Conservation (phyloP, 768 basidiomycete species). For the Boletus reticuloceps region DNA sequence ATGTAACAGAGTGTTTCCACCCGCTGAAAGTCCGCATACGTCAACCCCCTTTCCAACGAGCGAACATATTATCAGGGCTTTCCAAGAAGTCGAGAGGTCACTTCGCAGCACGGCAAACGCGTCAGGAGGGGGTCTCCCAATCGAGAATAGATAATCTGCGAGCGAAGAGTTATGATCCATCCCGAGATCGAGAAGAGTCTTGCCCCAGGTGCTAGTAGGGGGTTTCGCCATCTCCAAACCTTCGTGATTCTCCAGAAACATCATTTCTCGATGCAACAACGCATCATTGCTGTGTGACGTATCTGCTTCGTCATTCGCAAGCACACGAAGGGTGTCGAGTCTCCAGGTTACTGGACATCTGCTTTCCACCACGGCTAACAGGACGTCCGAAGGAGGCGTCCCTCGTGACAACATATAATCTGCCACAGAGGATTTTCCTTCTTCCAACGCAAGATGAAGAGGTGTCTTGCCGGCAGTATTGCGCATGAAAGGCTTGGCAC, state of each 20-base stretch:
- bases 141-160: not conserved
- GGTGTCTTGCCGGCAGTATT: not conserved
- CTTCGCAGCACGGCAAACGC: not conserved
- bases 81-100: not conserved
- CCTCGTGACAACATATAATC: constrained; percentile 1
- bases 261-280: too few species aligned
- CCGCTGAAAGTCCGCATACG: not conserved
- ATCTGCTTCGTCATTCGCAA: too few species aligned
- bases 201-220: too few species aligned
- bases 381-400: not conserved
- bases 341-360: too few species aligned
- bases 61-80: not conserved
- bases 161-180: not conserved
- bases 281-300: too few species aligned
- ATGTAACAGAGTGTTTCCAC: not conserved
- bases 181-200: too few species aligned
- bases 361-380: not conserved
- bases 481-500: not conserved
- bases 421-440: not conserved
- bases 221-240: too few species aligned
- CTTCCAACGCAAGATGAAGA: not conserved
- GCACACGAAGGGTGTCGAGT: too few species aligned
- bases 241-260: too few species aligned
- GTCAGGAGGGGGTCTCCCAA: not conserved
- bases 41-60: not conserved